Conservation (phyloP, 495 filamentous ascomycete genomes). For the Neurospora sp. region DNA sequence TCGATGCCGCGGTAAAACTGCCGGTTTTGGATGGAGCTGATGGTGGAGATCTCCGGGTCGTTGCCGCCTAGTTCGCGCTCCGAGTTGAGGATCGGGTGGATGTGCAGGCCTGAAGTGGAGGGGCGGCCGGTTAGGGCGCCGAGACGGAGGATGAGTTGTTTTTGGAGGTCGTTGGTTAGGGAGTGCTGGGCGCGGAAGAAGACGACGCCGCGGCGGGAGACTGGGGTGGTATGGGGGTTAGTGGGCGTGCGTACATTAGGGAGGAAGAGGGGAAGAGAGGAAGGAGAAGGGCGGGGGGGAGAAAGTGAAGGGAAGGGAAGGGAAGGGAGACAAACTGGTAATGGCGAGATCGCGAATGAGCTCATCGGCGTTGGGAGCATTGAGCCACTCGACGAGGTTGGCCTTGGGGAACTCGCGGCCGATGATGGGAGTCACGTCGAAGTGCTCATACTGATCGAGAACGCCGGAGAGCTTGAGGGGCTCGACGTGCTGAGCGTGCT, state of each 20-base stretch:
- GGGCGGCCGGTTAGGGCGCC: constrained; percentile 57
- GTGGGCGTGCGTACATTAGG: not conserved
- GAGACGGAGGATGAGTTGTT: constrained; percentile 52
- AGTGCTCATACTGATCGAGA: constrained; percentile 47
- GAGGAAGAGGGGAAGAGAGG: not conserved
- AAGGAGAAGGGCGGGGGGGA: not conserved
- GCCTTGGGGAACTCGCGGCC: constrained; percentile 55
- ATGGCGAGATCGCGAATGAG: constrained; percentile 59
- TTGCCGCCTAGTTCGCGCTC: constrained; percentile 46
- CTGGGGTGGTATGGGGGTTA: constrained; percentile 23
- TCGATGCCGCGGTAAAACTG: constrained; percentile 35
- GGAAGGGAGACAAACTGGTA: constrained; percentile 39
- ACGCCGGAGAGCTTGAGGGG: constrained; percentile 44
- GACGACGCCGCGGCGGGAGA: constrained; percentile 70
- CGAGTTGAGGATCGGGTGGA: constrained; percentile 58
- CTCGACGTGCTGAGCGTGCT: constrained; percentile 3
- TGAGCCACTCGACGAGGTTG: constrained; percentile 52
- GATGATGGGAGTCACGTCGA: constrained; percentile 60
- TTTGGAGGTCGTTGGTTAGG: constrained; percentile 37
- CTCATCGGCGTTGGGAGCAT: constrained; percentile 54
- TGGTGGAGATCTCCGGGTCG: constrained; percentile 65
- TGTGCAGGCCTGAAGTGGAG: constrained; percentile 50
- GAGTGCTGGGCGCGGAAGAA: constrained; percentile 66
- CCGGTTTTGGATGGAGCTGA: constrained; percentile 49
- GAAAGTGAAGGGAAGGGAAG: not conserved